A percentile compares a stretch with the other conserved stretches of the same genome.
Conservation (phyloP, 305 asterid genomes). For the Solanum aculeatissimum region DNA sequence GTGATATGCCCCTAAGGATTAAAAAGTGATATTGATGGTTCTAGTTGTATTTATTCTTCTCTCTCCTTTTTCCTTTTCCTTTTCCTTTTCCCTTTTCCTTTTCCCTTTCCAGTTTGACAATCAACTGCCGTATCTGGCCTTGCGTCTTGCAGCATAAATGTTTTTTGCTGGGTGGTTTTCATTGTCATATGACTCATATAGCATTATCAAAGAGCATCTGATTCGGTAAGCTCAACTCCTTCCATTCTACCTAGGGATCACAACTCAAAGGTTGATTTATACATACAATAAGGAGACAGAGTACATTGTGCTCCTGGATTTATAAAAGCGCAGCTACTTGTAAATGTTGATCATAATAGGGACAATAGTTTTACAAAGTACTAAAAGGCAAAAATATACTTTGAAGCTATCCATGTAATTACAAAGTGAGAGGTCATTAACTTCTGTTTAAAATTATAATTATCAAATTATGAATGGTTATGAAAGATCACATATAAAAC, state of each 20-base stretch:
- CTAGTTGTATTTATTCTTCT: not conserved
- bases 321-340: not conserved
- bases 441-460: too few relatives aligned
- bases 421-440: not conserved
- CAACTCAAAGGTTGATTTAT: not conserved
- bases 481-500: too few relatives aligned
- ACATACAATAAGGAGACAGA: not conserved
- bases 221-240: not conserved
- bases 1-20: not conserved
- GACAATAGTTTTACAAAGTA: too few relatives aligned
- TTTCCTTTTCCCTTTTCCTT: not conserved
- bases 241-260: not conserved
- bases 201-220: not conserved
- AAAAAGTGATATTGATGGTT: not conserved
- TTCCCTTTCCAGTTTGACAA: not conserved
- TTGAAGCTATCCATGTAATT: too few relatives aligned
- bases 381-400: too few relatives aligned
- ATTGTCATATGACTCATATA: too few relatives aligned
- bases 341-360: too few relatives aligned
- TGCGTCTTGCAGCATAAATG: not conserved
- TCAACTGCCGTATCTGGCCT: not conserved
- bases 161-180: too few relatives aligned
- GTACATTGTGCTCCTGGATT: not conserved
- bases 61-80: not conserved
- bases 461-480: too few relatives aligned